phyloP scores from a whole-genome alignment of 306 rosid species.

The Hippophae rhamnoides region DNA sequence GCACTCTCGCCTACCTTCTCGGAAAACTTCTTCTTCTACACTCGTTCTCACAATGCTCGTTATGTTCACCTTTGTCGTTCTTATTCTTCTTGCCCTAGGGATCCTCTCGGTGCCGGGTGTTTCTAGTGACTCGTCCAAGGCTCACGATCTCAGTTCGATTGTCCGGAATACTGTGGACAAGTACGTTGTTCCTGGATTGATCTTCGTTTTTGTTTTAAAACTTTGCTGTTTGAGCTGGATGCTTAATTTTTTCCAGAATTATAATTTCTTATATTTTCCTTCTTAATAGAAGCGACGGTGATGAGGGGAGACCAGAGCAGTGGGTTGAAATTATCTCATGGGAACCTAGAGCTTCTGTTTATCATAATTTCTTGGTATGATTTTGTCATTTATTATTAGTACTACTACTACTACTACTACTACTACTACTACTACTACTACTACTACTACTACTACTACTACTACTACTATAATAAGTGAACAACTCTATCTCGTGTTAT shows the following conservation, averaged over 20 bases:
- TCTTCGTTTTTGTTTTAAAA: not conserved
- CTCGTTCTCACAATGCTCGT: conserved; percentile 53
- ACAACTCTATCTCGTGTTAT: not conserved
- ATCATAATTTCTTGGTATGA: conserved; percentile 85
- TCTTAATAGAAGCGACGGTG: conserved; percentile 24
- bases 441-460: not conserved
- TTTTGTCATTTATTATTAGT: no score
- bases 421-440: no score
- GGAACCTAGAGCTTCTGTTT: conserved; percentile 96
- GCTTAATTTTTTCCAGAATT: not conserved
- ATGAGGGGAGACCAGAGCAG: conserved; percentile 44
- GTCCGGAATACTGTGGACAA: conserved; percentile 32
- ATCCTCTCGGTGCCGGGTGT: conserved; percentile 67
- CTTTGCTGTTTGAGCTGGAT: conserved; percentile 2
- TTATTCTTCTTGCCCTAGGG: conserved; percentile 84
- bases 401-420: not conserved
- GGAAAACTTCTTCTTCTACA: conserved; percentile 49
- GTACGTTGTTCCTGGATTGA: conserved; percentile 14
- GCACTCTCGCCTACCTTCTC: conserved; percentile 49
- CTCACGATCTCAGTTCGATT: conserved; percentile 81
- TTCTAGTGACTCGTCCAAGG: conserved; percentile 43
- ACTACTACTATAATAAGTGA: no score
- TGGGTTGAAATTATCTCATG: conserved; percentile 96
- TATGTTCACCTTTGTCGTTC: conserved; percentile 65
- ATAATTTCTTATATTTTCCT: no score